Percentiles rank a stretch among this genome's conserved stretches.
Conservation (phyloP, 169 alveolate genomes). For the Plasmodium malariae region DNA sequence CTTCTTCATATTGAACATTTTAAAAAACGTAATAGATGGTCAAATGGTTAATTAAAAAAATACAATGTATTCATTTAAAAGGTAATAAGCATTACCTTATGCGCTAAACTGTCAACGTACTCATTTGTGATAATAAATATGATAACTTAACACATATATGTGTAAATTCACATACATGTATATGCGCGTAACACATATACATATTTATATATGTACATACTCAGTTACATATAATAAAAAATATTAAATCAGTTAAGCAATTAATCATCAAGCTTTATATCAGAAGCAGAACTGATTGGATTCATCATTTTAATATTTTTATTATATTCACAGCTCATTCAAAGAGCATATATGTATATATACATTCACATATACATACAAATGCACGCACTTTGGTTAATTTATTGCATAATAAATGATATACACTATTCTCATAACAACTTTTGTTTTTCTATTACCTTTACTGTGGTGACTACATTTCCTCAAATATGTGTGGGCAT, state of each 20-base stretch:
- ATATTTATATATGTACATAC: neutral
- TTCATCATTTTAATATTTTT: constrained; percentile 59
- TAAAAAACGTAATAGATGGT: too few relatives aligned
- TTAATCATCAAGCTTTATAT: constrained; percentile 30
- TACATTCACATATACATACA: neutral
- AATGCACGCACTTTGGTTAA: neutral
- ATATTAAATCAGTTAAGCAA: constrained; percentile 61
- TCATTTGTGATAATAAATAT: too few relatives aligned
- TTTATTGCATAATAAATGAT: neutral
- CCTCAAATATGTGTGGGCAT: too few relatives aligned
- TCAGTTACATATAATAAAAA: constrained; percentile 14
- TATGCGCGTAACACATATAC: neutral
- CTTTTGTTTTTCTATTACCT: neutral
- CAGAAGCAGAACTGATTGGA: constrained; percentile 75
- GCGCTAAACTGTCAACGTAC: too few relatives aligned
- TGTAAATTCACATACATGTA: too few relatives aligned
- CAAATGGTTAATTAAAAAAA: too few relatives aligned
- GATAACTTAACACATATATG: too few relatives aligned
- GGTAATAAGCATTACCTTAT: too few relatives aligned
- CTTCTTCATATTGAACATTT: too few relatives aligned
- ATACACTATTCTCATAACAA: neutral
- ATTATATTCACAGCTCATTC: neutral
- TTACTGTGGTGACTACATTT: neutral
- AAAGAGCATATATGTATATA: neutral
- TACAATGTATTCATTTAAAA: too few relatives aligned